Percentiles rank a stretch among this genome's conserved stretches.
Evolutionary conservation across 2,329 filamentous ascomycete species (phyloP).

Genomic region (Scortechinia acanthostroma): DNA sequence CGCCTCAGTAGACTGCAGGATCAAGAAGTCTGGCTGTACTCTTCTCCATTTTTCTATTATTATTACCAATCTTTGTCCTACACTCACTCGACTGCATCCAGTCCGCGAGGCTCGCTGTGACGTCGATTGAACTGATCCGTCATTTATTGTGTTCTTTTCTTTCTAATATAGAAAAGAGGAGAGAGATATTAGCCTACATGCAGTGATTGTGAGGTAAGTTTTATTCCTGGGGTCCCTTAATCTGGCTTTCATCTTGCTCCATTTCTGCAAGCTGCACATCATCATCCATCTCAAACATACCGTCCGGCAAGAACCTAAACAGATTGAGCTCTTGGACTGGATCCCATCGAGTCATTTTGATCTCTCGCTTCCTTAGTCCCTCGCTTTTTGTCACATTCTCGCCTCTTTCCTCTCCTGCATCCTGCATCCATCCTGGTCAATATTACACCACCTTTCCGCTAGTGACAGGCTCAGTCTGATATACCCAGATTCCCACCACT

Average conservation of each 20-base stretch:
- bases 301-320: not conserved
- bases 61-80: too few species aligned
- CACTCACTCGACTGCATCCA: not conserved
- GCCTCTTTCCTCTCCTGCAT: constrained; percentile 13
- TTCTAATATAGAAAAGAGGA: not conserved
- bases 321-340: not conserved
- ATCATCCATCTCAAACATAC: not conserved
- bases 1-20: too few species aligned
- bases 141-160: not conserved
- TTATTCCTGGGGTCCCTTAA: not conserved
- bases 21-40: too few species aligned
- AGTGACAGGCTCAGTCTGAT: constrained; percentile 18
- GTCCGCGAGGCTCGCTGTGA: not conserved
- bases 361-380: not conserved
- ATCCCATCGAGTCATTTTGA: not conserved
- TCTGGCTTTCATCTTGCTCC: not conserved
- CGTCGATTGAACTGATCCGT: not conserved
- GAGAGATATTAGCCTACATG: not conserved
- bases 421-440: constrained; percentile 23
- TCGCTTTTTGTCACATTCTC: not conserved
- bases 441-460: constrained; percentile 26
- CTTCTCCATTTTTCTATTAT: too few species aligned
- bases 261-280: not conserved
- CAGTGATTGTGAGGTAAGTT: not conserved
- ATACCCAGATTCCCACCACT: not conserved